Evolutionary conservation across 2,329 filamentous ascomycete species (phyloP).

Genomic region (Fusarium sp.): DNA sequence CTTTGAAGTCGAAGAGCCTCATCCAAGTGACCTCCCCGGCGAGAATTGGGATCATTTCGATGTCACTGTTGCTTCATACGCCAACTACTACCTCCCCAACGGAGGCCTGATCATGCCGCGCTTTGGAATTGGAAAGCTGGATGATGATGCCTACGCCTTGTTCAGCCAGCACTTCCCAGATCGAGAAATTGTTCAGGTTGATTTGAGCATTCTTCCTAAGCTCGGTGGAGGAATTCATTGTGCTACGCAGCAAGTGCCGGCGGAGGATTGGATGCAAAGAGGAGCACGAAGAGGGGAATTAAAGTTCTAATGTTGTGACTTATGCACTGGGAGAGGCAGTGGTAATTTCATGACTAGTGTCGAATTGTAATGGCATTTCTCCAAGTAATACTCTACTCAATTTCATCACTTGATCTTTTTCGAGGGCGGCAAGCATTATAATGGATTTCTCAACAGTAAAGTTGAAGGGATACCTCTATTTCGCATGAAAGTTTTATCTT

Average conservation of each 20-base stretch:
- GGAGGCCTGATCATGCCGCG: slow-evolving; percentile 42
- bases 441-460: too few species aligned
- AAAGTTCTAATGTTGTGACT: background rate
- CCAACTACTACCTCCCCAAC: slow-evolving; percentile 44
- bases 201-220: slow-evolving; percentile 10
- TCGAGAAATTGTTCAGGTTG: slow-evolving; percentile 27
- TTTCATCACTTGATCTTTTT: background rate
- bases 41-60: background rate
- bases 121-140: slow-evolving; percentile 38
- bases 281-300: background rate
- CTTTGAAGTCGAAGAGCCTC: slow-evolving; percentile 39
- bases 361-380: background rate
- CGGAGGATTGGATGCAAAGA: background rate
- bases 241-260: slow-evolving; percentile 41
- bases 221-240: slow-evolving; percentile 43
- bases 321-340: background rate
- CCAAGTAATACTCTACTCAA: background rate
- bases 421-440: too few species aligned
- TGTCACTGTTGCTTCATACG: slow-evolving; percentile 26
- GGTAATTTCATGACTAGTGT: background rate
- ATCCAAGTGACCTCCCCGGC: background rate
- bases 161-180: slow-evolving; percentile 17
- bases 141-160: slow-evolving; percentile 32
- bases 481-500: background rate
- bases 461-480: background rate